Evolutionary conservation across 192 early-diverging fungal genomes (phyloP).

Genomic region (Coemansia sp.): DNA sequence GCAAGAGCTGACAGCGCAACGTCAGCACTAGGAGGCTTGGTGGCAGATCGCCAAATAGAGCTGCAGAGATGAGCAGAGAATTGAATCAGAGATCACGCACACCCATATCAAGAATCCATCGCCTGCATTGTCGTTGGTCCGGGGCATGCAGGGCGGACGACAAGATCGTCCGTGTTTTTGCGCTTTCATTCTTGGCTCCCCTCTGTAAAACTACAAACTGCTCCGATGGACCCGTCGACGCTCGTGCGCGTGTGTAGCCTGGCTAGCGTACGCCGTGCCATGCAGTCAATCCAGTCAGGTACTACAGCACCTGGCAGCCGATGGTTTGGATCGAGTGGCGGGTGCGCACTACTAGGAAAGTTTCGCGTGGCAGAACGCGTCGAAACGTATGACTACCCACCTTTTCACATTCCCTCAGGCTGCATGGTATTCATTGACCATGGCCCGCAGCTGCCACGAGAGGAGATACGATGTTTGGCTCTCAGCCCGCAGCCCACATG

Average conservation of each 20-base stretch:
- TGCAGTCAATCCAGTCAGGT: background rate
- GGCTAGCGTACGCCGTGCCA: slow-evolving; percentile 1
- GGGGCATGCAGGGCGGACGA: background rate
- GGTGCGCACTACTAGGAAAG: slow-evolving; percentile 24
- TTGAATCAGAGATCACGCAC: background rate
- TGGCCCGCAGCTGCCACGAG: background rate
- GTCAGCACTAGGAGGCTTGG: too few species aligned
- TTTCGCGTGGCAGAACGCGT: slow-evolving; percentile 31
- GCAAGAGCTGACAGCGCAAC: too few species aligned
- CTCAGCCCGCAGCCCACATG: slow-evolving; percentile 20
- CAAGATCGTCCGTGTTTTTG: background rate
- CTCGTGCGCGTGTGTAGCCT: slow-evolving; percentile 18
- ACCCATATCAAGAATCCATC: background rate
- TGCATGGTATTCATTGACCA: slow-evolving; percentile 26
- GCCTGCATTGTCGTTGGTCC: background rate
- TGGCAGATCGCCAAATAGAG: too few species aligned
- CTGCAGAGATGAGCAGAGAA: background rate
- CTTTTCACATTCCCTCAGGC: slow-evolving; percentile 23
- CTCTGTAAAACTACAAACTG: background rate
- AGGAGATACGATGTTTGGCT: slow-evolving; percentile 27
- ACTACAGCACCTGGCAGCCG: background rate
- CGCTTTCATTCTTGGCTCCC: background rate
- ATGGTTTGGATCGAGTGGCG: slow-evolving; percentile 9
- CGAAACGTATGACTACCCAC: slow-evolving; percentile 17
- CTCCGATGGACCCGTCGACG: slow-evolving; percentile 15